A percentile compares a stretch with the other conserved stretches of the same genome.
phyloP scores from a whole-genome alignment of 2,329 filamentous ascomycete genomes.

The Cordyceps javanica region DNA sequence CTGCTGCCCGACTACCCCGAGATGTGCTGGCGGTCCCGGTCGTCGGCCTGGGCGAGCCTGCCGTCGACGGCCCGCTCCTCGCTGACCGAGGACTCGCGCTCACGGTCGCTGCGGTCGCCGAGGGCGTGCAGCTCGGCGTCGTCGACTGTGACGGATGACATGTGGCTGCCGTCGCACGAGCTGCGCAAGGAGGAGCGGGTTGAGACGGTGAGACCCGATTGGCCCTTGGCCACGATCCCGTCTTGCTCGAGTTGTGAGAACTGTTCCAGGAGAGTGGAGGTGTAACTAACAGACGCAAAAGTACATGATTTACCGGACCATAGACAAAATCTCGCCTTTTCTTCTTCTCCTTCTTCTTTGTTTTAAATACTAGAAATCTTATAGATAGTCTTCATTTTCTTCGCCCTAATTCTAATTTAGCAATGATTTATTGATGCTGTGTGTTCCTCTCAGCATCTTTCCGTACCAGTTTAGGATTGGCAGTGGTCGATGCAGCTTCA shows the following conservation, averaged over 20 bases:
- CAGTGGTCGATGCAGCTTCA: too few species aligned
- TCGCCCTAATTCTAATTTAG: background rate
- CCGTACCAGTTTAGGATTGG: too few species aligned
- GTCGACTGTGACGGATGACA: background rate
- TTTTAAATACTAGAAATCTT: background rate
- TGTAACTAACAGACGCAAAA: background rate
- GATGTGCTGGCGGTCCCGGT: constrained; percentile 15
- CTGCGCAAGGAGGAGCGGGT: background rate
- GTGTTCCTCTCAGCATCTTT: too few species aligned
- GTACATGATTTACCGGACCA: background rate
- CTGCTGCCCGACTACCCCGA: constrained; percentile 9
- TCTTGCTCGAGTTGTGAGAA: background rate
- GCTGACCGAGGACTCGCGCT: background rate
- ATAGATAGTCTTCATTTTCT: background rate
- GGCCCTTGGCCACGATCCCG: background rate
- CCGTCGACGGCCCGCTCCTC: constrained; percentile 6
- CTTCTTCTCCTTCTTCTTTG: too few species aligned
- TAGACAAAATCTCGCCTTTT: background rate
- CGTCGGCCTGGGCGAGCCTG: background rate
- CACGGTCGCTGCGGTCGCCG: background rate
- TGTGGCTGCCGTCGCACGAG: constrained; percentile 7
- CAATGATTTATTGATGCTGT: too few species aligned
- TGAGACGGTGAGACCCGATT: background rate
- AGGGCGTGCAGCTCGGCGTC: background rate
- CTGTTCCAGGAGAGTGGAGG: background rate